Conservation (phyloP, 2,329 filamentous ascomycete species). For the Trichoderma oligosporum region DNA sequence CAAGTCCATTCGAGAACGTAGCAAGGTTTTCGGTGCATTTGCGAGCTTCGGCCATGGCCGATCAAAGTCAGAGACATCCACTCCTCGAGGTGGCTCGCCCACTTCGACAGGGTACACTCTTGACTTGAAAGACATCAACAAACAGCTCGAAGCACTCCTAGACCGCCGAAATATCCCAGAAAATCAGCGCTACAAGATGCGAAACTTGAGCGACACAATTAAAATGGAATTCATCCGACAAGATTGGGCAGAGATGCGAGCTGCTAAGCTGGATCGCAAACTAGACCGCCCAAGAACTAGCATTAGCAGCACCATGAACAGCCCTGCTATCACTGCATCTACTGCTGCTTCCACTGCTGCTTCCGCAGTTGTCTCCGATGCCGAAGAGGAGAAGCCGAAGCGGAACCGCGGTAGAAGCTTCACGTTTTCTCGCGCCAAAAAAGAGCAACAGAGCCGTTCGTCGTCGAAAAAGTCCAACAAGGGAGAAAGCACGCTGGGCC, state of each 20-base stretch:
- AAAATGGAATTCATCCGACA: slow-evolving; percentile 95
- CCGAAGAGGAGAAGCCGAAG: slow-evolving; percentile 49
- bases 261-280: slow-evolving; percentile 44
- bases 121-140: slow-evolving; percentile 53
- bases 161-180: slow-evolving; percentile 91
- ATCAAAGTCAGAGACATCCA: slow-evolving; percentile 31
- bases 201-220: slow-evolving; percentile 79
- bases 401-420: slow-evolving; percentile 57
- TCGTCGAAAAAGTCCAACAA: slow-evolving; percentile 69
- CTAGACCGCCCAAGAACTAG: slow-evolving; percentile 43
- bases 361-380: slow-evolving; percentile 37
- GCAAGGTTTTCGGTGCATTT: slow-evolving; percentile 39
- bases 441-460: slow-evolving; percentile 54
- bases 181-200: slow-evolving; percentile 92
- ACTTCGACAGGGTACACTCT: slow-evolving; percentile 46
- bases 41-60: slow-evolving; percentile 38
- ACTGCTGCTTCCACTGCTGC: slow-evolving; percentile 37
- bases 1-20: slow-evolving; percentile 31
- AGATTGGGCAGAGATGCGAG: slow-evolving; percentile 69
- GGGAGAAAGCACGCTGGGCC: slow-evolving; percentile 57
- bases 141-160: slow-evolving; percentile 60
- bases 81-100: slow-evolving; percentile 13
- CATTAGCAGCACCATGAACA: slow-evolving; percentile 41
- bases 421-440: slow-evolving; percentile 63
- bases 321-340: slow-evolving; percentile 28